These are phyloP conservation scores for Leishmania tarentolae DNA, from an alignment of 208 protist species.

Conservation along the genomic window DNA sequence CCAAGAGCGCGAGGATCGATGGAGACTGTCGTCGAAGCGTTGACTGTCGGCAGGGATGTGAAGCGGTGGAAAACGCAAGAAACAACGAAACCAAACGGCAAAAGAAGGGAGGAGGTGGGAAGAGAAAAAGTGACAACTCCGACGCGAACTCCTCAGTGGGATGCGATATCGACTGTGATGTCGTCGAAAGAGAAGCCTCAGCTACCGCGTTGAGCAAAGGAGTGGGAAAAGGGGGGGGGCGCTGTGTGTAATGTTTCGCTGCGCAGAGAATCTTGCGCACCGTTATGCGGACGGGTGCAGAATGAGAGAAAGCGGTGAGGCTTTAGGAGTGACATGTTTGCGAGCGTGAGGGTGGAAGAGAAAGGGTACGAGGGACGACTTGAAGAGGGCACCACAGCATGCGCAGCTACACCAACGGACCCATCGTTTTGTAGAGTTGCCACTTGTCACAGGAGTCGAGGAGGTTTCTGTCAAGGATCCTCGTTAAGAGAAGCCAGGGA, in stretches of 20 bases:
- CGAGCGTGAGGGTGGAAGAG: not conserved
- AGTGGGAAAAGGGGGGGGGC: not conserved
- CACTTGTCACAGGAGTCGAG: not conserved
- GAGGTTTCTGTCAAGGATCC: not conserved
- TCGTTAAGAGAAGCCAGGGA: not conserved
- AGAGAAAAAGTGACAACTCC: conserved; percentile 2
- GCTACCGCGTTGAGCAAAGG: not conserved
- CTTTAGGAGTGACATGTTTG: not conserved
- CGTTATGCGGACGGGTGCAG: not conserved
- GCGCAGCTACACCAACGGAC: not conserved
- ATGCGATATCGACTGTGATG: not conserved
- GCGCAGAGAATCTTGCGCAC: not conserved
- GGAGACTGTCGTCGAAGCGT: not conserved
- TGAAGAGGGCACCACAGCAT: not conserved
- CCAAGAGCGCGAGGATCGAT: not conserved
- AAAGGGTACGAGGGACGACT: not conserved
- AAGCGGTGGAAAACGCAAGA: not conserved
- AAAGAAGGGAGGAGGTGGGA: conserved; percentile 1
- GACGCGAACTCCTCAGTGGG: not conserved
- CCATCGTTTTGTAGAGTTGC: not conserved
- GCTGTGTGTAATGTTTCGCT: not conserved
- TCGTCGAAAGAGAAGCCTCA: not conserved
- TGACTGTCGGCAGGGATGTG: not conserved
- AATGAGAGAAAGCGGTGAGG: not conserved
- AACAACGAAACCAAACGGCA: not conserved